Conservation (phyloP, 345 rosid genomes). For the Barbarea vulgaris region DNA sequence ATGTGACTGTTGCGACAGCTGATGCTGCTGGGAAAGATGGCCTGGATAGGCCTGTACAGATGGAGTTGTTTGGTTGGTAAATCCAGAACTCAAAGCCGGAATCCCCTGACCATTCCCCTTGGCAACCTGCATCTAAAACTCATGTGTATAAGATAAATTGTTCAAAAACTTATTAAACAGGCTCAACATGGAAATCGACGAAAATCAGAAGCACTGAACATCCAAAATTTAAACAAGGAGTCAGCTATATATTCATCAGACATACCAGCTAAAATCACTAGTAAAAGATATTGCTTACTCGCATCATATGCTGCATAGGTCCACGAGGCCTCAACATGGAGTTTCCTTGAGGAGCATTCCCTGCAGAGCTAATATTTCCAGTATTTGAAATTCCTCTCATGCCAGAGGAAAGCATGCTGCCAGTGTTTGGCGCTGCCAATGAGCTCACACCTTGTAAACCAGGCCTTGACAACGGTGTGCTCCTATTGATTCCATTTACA, state of each 20-base stretch:
- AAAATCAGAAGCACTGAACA: not conserved
- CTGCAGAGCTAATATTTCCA: constrained; percentile 61
- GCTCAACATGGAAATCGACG: constrained; percentile 1
- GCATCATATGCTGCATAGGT: constrained; percentile 58
- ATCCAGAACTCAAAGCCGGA: constrained; percentile 61
- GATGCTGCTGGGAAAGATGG: constrained; percentile 75
- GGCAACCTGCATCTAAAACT: constrained; percentile 66
- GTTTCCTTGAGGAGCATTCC: constrained; percentile 65
- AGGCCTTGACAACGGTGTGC: constrained; percentile 69
- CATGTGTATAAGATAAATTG: constrained; percentile 44
- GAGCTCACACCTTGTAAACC: constrained; percentile 72
- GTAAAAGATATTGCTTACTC: constrained; percentile 49
- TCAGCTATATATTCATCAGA: not conserved
- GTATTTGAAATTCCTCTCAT: constrained; percentile 62
- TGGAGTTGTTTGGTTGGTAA: constrained; percentile 67
- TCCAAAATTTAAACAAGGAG: constrained; percentile 6
- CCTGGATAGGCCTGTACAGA: constrained; percentile 63
- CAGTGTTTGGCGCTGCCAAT: constrained; percentile 58
- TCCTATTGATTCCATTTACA: constrained; percentile 59
- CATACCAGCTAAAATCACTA: not conserved
- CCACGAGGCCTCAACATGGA: constrained; percentile 73
- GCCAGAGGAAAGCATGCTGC: constrained; percentile 61
- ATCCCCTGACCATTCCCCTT: constrained; percentile 63
- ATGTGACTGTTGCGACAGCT: constrained; percentile 60
- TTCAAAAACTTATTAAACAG: not conserved